Conservation (phyloP, 108 stramenopile species). For the Chaetoceros tenuissimus region DNA sequence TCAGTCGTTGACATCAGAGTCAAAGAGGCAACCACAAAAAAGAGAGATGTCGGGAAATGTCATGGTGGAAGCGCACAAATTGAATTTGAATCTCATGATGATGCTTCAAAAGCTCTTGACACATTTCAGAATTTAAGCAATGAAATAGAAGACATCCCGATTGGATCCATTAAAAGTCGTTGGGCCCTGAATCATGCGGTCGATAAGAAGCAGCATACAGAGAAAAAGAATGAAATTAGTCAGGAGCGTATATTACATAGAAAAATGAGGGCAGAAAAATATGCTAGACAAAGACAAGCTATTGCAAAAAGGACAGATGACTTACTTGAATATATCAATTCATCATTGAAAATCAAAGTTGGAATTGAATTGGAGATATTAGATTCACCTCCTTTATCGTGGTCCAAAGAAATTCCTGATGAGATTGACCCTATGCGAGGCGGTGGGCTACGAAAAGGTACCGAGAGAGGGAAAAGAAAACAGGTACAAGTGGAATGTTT, state of each 20-base stretch:
- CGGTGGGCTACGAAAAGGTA: constrained; percentile 3
- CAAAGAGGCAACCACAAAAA: background rate
- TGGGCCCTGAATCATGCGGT: background rate
- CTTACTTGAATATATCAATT: background rate
- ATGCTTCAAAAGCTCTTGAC: background rate
- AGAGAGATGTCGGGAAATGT: background rate
- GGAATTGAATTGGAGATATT: background rate
- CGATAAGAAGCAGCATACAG: background rate
- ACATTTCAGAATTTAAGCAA: background rate
- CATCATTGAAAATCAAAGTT: background rate
- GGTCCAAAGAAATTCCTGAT: background rate
- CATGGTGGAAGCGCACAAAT: constrained; percentile 5
- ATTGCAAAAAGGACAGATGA: background rate
- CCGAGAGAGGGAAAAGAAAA: constrained; percentile 8
- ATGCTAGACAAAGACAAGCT: constrained; percentile 4
- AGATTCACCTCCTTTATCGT: constrained; percentile 3
- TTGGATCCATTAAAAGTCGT: background rate
- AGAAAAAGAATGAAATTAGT: background rate
- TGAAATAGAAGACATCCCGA: background rate
- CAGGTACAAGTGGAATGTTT: constrained; percentile 9
- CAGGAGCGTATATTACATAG: background rate
- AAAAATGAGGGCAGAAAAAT: constrained; percentile 1
- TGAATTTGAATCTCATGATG: background rate
- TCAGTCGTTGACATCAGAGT: background rate
- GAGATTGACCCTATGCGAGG: constrained; percentile 4